phyloP scores from a whole-genome alignment of 106 monocot species.

The Ottelia alismoides region DNA sequence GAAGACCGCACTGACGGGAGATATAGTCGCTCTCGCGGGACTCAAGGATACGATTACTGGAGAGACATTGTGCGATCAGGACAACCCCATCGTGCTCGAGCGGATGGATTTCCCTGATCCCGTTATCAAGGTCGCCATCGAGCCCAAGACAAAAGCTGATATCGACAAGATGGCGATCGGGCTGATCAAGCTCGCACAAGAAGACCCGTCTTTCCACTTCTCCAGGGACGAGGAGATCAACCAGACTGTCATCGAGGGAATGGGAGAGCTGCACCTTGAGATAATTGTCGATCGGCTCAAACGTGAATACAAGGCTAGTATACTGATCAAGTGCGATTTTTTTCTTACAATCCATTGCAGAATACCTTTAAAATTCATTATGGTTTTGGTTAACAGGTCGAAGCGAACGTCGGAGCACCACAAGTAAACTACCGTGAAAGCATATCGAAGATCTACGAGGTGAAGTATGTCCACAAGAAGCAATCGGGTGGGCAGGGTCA shows the following conservation, averaged over 20 bases:
- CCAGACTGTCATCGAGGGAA: conserved; percentile 99
- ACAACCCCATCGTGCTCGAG: conserved; percentile 86
- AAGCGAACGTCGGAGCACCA: conserved; percentile 96
- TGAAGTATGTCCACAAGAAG: conserved; percentile 88
- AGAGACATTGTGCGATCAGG: conserved; percentile 86
- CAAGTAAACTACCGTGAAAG: conserved; percentile 99
- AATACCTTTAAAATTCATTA: not conserved
- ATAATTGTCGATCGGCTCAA: conserved; percentile 95
- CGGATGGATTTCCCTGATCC: conserved; percentile 99
- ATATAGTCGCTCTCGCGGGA: conserved; percentile 92
- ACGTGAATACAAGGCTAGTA: conserved; percentile 80
- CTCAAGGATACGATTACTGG: conserved; percentile 94
- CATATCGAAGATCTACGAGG: conserved; percentile 71
- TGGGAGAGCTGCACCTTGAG: conserved; percentile 98
- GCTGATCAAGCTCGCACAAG: conserved; percentile 90
- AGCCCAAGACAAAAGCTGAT: conserved; percentile 98
- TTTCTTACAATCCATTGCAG: not conserved
- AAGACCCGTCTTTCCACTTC: conserved; percentile 98
- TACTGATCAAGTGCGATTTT: not conserved
- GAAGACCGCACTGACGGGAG: conserved; percentile 66
- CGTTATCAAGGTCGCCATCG: conserved; percentile 98
- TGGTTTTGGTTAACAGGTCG: conserved; percentile 39
- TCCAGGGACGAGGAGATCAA: conserved; percentile 97
- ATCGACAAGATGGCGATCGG: conserved; percentile 92
- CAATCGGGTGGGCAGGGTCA: conserved; percentile 94